Base-by-base conservation (phyloP, 2,329 filamentous ascomycete genomes). In the Fonsecaea pugnacius region DNA sequence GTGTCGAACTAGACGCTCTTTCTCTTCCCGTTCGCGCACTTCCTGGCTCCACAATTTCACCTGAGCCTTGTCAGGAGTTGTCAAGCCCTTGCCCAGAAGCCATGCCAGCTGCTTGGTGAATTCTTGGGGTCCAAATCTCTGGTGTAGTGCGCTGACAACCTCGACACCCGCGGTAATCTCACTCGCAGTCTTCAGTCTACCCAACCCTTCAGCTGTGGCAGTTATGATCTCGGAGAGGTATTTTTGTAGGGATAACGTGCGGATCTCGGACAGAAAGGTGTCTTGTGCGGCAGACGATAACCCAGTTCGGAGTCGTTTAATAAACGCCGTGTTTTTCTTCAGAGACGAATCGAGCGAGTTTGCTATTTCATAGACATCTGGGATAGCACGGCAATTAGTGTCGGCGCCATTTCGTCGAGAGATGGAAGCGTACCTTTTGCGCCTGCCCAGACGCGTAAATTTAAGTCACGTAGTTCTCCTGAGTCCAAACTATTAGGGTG, bases 241-340 rank as follows among this genome's bases (percentile, higher is more conserved):
- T 76, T 96, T 97, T 83, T 94, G 91, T 57, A 98, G 85, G 71
- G 93, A 97, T 32, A 98, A 84, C 30, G 91, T 91, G 72, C 90
- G 89, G 72, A 96, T 93, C 75, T 98, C 94, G 75, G 94, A 88
- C 54, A 96, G 81, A 78, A 98, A 96, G 64, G 92, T 95, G 70
- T 86, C 83, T 60, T 93, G 87, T 61, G 90, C 91, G 62, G 92
- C 84, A 55, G 91, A 81, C 68, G 90, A 93, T 68, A 98, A 89
- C 65, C 92, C 91, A 64, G 94, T 97, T 72, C 94, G 91, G 62
- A 98, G 84, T 73, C 94, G 91, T 79, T 96, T 97, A 75, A 98
- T 98, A 77, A 98, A 97, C 70, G 93, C 92, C 3, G 94, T 98
- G 73, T 98, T 98, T 83, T 97, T 98, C 81, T 96, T 97, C 77